Base-by-base conservation (phyloP, 2,329 filamentous ascomycete genomes). In the Penicillium sp. region DNA sequence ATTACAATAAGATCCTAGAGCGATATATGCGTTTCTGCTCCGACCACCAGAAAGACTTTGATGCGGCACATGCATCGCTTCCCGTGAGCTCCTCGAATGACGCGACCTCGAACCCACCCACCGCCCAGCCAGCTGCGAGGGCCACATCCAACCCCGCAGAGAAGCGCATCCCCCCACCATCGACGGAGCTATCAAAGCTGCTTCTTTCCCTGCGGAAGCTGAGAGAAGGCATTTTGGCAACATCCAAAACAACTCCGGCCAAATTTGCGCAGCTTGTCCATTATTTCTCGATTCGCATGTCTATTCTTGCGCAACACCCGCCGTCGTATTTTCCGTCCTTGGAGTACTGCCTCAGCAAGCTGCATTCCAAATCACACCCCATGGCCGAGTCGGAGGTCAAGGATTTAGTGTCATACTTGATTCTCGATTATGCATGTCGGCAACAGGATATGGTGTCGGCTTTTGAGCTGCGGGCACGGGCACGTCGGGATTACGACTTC, bases 271-370 rank as follows among this genome's bases (percentile, higher is more conserved):
- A 90, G n/a, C 88, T 92, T 65, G 91, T 88, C 16, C 96, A 98
- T 76, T 86, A 96, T 61, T 98, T 98, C 80, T 92, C 91, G 67
- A 91, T 96, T 67, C 89, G 93, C 54, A 82, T 93, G 26, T 88
- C 90, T 25, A 88, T 99, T 61, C 84, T 96, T 33, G 86, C 89
- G 56, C 86, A 88, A 62, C 88, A 96, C 66, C 90, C 89, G 65
- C 91, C 96, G 65, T 92, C 92, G 1, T 99, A 98, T 73, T 89
- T 93, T 62, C 92, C 93, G 0, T 92, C 93, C 1, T 85, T 98
- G 23, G 83, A 90, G 39, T 87, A 96, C 67, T 83, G 97, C 2
- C 80, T 99, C 13, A 83, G 87, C 45, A 77, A 78, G 8, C 87
- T 98, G 60, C 90, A 96, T 66, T 72, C 74, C 8, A 80, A 83